Percentiles rank a stretch among this genome's conserved stretches.
phyloP scores from a whole-genome alignment of 1,139 yeast species.

The Taiozyma sp. region DNA sequence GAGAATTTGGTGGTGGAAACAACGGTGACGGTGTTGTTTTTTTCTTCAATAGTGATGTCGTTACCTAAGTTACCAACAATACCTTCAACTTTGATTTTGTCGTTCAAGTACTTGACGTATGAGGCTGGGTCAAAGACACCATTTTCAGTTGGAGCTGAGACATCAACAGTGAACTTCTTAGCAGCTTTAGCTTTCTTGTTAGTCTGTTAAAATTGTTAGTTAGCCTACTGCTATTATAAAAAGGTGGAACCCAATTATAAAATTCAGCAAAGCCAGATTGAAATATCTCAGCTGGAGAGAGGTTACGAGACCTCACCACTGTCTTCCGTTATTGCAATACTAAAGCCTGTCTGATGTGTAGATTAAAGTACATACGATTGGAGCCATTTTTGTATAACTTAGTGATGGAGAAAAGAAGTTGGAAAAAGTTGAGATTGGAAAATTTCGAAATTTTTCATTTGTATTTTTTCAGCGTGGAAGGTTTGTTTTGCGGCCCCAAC shows the following conservation, averaged over 20 bases:
- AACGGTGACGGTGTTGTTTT: slow-evolving; percentile 77
- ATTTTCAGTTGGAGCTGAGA: slow-evolving; percentile 95
- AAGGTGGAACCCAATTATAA: slow-evolving; percentile 17
- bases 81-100: slow-evolving; percentile 99
- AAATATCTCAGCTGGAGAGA: not conserved
- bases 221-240: slow-evolving; percentile 57
- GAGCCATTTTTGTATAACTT: slow-evolving; percentile 61
- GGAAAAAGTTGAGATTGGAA: not conserved
- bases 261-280: slow-evolving; percentile 46
- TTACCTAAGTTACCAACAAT: slow-evolving; percentile 96
- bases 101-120: slow-evolving; percentile 96
- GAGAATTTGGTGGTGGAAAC: slow-evolving; percentile 94
- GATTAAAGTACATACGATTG: slow-evolving; percentile 61
- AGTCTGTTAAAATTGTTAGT: slow-evolving; percentile 42
- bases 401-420: not conserved
- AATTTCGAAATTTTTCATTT: not conserved
- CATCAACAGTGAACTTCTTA: slow-evolving; percentile 94
- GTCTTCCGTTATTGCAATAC: not conserved
- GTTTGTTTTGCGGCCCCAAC: not conserved
- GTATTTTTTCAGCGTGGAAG: not conserved
- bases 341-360: not conserved
- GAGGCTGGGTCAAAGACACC: slow-evolving; percentile 98
- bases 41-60: slow-evolving; percentile 83
- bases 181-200: slow-evolving; percentile 74
- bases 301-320: not conserved